Conservation (phyloP, 2,329 filamentous ascomycete genomes). For the Claviceps sp. region DNA sequence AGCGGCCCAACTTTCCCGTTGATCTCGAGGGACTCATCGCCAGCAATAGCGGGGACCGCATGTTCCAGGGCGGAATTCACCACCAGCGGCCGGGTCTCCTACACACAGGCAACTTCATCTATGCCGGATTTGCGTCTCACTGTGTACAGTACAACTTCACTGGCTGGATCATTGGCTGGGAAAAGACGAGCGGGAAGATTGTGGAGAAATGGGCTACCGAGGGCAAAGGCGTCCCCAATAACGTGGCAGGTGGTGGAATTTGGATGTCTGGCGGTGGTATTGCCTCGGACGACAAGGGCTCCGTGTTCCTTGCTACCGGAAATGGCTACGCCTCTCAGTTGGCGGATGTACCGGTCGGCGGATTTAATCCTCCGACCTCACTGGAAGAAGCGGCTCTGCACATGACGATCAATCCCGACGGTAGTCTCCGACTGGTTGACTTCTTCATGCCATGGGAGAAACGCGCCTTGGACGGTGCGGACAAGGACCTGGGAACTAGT, state of each 20-base stretch:
- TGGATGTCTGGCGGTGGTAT: constrained; percentile 29
- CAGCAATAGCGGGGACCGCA: constrained; percentile 32
- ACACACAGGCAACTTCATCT: constrained; percentile 31
- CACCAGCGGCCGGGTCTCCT: constrained; percentile 37
- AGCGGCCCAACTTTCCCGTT: constrained; percentile 31
- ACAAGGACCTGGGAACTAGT: constrained; percentile 35
- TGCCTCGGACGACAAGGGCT: constrained; percentile 24
- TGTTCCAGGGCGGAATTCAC: constrained; percentile 38
- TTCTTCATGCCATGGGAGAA: constrained; percentile 45
- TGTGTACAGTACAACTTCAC: constrained; percentile 45
- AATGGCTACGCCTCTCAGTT: constrained; percentile 29
- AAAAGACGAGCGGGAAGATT: constrained; percentile 25
- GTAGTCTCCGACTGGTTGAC: constrained; percentile 31
- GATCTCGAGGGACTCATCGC: constrained; percentile 31
- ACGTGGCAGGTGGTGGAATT: constrained; percentile 28
- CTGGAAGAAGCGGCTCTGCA: constrained; percentile 33
- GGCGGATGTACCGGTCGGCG: constrained; percentile 23
- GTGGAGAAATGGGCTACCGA: constrained; percentile 29
- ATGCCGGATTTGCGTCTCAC: constrained; percentile 40
- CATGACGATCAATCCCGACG: constrained; percentile 26
- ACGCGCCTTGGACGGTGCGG: constrained; percentile 32
- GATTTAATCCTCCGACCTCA: constrained; percentile 24
- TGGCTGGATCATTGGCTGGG: constrained; percentile 35
- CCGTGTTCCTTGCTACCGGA: constrained; percentile 25
- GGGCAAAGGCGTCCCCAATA: constrained; percentile 23